A percentile compares a stretch with the other conserved stretches of the same genome.
Conservation (phyloP, 2,329 filamentous ascomycete genomes). For the Aspergillus pseudotamarii region DNA sequence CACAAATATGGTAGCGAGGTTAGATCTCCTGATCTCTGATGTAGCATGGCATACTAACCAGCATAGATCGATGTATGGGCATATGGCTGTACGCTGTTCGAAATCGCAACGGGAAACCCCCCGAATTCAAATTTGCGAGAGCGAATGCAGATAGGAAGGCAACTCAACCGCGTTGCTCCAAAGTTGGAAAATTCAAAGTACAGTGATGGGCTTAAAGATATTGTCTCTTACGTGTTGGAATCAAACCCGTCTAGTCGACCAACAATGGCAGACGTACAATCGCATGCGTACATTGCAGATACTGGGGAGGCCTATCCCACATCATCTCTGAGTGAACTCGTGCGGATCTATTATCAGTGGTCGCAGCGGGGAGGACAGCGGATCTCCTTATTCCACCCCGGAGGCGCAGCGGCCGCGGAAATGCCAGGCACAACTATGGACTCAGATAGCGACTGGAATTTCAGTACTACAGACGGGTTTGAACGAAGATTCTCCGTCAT, state of each 20-base stretch:
- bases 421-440: slow-evolving; percentile 47
- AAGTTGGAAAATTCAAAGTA: slow-evolving; percentile 47
- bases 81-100: slow-evolving; percentile 53
- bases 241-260: slow-evolving; percentile 49
- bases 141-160: slow-evolving; percentile 50
- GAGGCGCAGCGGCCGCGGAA: slow-evolving; percentile 60
- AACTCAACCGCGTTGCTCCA: slow-evolving; percentile 46
- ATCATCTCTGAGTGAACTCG: slow-evolving; percentile 47
- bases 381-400: slow-evolving; percentile 62
- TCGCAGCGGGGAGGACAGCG: slow-evolving; percentile 52
- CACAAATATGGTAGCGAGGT: slow-evolving; percentile 53
- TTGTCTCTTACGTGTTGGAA: slow-evolving; percentile 49
- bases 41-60: slow-evolving; percentile 11
- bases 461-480: slow-evolving; percentile 65
- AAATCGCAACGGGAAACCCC: slow-evolving; percentile 53
- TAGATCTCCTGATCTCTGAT: slow-evolving; percentile 13
- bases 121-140: slow-evolving; percentile 52
- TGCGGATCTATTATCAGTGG: slow-evolving; percentile 54
- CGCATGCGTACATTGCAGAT: slow-evolving; percentile 48
- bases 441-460: slow-evolving; percentile 63
- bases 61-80: slow-evolving; percentile 54
- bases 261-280: slow-evolving; percentile 49
- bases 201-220: slow-evolving; percentile 48
- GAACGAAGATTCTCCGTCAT: slow-evolving; percentile 55
- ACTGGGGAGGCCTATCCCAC: slow-evolving; percentile 50